Base-by-base conservation (phyloP, 441 rosid genomes). In the Gossypium gossypioides region DNA sequence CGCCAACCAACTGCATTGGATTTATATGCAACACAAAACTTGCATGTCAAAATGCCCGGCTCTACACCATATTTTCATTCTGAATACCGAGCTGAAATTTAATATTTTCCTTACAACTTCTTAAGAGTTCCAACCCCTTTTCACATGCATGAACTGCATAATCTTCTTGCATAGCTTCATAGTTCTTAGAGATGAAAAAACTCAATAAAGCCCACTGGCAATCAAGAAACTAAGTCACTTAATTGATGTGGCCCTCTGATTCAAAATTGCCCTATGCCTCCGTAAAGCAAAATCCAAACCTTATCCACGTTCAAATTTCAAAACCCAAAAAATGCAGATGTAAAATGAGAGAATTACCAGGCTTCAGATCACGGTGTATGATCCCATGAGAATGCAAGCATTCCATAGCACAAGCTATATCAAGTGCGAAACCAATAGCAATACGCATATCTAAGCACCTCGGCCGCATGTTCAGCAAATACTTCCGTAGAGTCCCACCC, bases 321-420 rank as follows among this genome's bases (percentile, higher is more conserved):
- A 37, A 62, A 6, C 40, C 40, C 40, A 34, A 6, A 34, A 34
- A 34, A 6, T 34, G 40, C 40, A 34, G 40, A 34, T 34, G 40
- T 61, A 9, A 18, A 34, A 32, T 16, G 68, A 16, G 50, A 62
- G 24, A 12, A 62, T 34, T 88, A 93, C 98, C 97, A 44, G 98
- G 98, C 82, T 93, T 93, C 37, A 93, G 81, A 85, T 93, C 98
- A 7, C 97, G 91, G 74, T 93, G 98, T 51, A 93, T 91, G 83
- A 93, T 90, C 69, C 98, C 97, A 55, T 90, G 96, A 4, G 92
- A 81, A 72, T 93, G 96, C 72, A 93, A 79, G 79, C 98, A 91
- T 72, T 93, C 98, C 98, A 93, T 91, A 0, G 97, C 98, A 8
- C 91, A 90, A 74, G 96, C 92, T 69, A 91, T 91, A 82, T 90